A percentile compares a stretch with the other conserved stretches of the same genome.
Evolutionary conservation across 2,329 filamentous ascomycete species (phyloP).

Genomic region (Colletotrichum eremochloae): DNA sequence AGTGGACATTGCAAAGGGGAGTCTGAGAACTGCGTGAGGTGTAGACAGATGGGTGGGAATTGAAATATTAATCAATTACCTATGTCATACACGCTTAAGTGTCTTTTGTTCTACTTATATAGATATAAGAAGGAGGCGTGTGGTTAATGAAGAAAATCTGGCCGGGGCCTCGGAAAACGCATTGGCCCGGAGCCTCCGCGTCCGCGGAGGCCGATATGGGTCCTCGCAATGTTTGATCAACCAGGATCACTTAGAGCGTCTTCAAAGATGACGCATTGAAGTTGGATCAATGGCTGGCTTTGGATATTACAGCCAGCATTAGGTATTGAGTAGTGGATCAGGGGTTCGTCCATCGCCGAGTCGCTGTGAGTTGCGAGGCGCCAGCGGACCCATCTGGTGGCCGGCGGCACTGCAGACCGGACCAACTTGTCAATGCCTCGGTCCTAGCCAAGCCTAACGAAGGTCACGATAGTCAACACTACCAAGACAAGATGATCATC

Average conservation of each 20-base stretch:
- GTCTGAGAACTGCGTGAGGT: not conserved
- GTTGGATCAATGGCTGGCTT: not conserved
- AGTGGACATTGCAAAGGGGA: not conserved
- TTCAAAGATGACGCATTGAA: not conserved
- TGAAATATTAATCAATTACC: not conserved
- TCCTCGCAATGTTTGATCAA: not conserved
- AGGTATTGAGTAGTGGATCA: too few relatives aligned
- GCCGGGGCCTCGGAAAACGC: not conserved
- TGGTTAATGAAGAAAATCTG: not conserved
- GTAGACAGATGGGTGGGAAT: not conserved
- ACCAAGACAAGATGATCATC: not conserved
- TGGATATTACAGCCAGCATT: not conserved
- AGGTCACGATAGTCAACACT: not conserved
- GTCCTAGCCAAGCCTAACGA: not conserved
- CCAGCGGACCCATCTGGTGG: not conserved
- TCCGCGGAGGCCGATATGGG: constrained; percentile 1
- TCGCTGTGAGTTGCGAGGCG: not conserved
- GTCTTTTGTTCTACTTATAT: not conserved
- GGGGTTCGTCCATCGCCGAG: not conserved
- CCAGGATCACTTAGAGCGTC: not conserved
- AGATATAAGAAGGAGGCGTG: not conserved
- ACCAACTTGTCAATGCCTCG: not conserved
- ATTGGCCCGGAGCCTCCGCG: not conserved
- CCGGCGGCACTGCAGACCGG: not conserved
- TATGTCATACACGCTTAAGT: not conserved